phyloP scores from a whole-genome alignment of 495 filamentous ascomycete genomes.

The Aspergillus kassunensis region DNA sequence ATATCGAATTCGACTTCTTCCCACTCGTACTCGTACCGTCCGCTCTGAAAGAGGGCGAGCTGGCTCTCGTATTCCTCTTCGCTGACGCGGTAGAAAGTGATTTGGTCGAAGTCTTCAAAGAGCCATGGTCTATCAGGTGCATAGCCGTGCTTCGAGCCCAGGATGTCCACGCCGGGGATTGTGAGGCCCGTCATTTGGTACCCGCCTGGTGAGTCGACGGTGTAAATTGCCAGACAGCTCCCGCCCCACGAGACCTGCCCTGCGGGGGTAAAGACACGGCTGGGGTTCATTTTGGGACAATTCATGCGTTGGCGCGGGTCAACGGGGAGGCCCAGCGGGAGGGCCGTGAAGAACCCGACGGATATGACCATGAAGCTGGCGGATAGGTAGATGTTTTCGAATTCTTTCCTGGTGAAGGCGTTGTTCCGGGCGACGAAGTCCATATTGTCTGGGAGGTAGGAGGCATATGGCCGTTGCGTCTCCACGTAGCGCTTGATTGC shows the following conservation, averaged over 20 bases:
- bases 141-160: constrained; percentile 48
- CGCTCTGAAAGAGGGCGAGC: constrained; percentile 38
- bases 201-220: constrained; percentile 56
- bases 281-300: constrained; percentile 58
- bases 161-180: constrained; percentile 52
- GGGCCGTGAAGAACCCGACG: constrained; percentile 56
- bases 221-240: constrained; percentile 51
- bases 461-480: constrained; percentile 53
- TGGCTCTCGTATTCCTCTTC: constrained; percentile 45
- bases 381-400: constrained; percentile 44
- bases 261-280: constrained; percentile 52
- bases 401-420: constrained; percentile 44
- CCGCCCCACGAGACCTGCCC: constrained; percentile 55
- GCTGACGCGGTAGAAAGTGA: constrained; percentile 51
- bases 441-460: constrained; percentile 56
- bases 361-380: constrained; percentile 48
- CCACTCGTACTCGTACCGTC: constrained; percentile 46
- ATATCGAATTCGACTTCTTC: constrained; percentile 50
- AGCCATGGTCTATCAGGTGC: constrained; percentile 46
- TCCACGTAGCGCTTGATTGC: constrained; percentile 54
- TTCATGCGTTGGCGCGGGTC: constrained; percentile 51
- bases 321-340: constrained; percentile 51
- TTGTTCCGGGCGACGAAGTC: constrained; percentile 56
- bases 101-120: constrained; percentile 54
- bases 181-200: constrained; percentile 55